Percentiles rank a stretch among this genome's conserved stretches.
Evolutionary conservation across 2,329 filamentous ascomycete genomes (phyloP).

Genomic region (Hymenoscyphus occultus): DNA sequence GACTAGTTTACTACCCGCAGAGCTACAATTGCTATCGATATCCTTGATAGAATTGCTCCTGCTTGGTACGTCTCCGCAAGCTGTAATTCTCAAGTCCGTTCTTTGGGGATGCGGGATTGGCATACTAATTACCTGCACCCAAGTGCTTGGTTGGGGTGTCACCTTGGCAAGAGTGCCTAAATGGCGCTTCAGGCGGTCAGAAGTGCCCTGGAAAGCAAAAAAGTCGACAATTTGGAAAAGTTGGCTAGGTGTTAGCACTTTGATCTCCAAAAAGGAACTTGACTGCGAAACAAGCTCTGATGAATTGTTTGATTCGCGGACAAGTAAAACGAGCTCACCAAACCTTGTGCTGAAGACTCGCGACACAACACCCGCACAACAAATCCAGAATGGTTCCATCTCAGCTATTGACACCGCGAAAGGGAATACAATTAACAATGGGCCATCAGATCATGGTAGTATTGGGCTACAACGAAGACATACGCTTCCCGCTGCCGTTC

Average conservation of each 20-base stretch:
- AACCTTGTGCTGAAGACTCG: constrained; percentile 22
- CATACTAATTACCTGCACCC: constrained; percentile 68
- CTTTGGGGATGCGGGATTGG: constrained; percentile 81
- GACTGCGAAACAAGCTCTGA: constrained; percentile 29
- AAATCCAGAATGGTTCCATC: constrained; percentile 23
- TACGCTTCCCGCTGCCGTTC: constrained; percentile 48
- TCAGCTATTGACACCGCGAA: constrained; percentile 26
- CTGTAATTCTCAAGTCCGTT: constrained; percentile 78
- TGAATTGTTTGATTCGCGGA: constrained; percentile 16
- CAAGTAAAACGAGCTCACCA: constrained; percentile 4
- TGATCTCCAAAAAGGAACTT: constrained; percentile 22
- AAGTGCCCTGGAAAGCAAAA: constrained; percentile 15
- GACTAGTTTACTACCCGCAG: constrained; percentile 81
- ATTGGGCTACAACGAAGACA: constrained; percentile 43
- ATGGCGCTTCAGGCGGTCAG: constrained; percentile 74
- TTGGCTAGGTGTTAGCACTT: constrained; percentile 18
- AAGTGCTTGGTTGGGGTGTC: constrained; percentile 79
- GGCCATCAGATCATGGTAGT: constrained; percentile 35
- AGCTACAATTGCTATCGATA: constrained; percentile 82
- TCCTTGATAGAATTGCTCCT: constrained; percentile 78
- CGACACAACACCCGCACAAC: constrained; percentile 16
- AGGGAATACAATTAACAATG: constrained; percentile 16
- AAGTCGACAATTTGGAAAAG: constrained; percentile 14
- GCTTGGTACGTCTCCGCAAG: constrained; percentile 76
- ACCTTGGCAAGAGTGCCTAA: constrained; percentile 82